Conservation (phyloP, 352 stramenopile genomes). For the Globisporangium ultimum region DNA sequence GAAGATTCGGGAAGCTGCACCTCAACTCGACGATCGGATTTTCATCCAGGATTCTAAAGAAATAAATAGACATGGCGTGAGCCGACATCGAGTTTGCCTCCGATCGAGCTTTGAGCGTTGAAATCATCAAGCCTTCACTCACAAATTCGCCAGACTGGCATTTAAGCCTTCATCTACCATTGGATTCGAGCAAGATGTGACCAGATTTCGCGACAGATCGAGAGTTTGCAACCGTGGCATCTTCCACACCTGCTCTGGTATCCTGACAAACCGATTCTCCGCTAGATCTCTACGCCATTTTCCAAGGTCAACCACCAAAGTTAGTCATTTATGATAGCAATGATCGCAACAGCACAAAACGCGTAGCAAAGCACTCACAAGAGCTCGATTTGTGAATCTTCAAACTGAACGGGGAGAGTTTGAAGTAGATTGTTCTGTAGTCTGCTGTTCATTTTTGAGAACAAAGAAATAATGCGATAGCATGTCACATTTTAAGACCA, state of each 20-base stretch:
- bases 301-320: neutral
- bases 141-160: conserved; percentile 17
- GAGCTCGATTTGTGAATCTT: conserved; percentile 26
- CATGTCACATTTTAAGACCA: neutral
- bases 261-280: conserved; percentile 22
- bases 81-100: neutral
- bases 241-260: conserved; percentile 24
- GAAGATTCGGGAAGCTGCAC: conserved; percentile 19
- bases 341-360: neutral
- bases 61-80: neutral
- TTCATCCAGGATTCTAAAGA: conserved; percentile 18
- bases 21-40: conserved; percentile 16
- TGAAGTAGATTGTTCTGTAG: conserved; percentile 24
- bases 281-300: conserved; percentile 21
- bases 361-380: conserved; percentile 20
- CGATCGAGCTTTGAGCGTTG: neutral
- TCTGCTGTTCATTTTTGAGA: conserved; percentile 10
- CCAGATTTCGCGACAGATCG: conserved; percentile 24
- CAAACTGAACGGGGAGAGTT: conserved; percentile 28
- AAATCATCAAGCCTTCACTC: neutral
- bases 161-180: neutral
- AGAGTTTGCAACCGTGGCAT: conserved; percentile 26
- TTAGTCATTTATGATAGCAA: neutral
- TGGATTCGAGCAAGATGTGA: conserved; percentile 21
- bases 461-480: neutral